Base-by-base conservation (phyloP, 2,329 filamentous ascomycete genomes). In the Hypoxylon sp. region DNA sequence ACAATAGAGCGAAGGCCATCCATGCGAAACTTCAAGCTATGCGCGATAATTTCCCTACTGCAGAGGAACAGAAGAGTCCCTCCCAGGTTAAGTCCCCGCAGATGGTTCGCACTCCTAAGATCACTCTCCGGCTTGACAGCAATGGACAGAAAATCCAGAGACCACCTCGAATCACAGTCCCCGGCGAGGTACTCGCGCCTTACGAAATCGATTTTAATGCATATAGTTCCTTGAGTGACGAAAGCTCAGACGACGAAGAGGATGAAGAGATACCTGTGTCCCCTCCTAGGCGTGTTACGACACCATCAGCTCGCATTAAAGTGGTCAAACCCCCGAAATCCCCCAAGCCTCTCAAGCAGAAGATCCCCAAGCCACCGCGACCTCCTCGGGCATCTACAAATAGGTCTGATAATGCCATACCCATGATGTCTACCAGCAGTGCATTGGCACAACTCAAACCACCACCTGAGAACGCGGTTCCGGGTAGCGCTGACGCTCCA, bases 181-280 rank as follows among this genome's bases (percentile, higher is more conserved):
- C 89, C 1, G 89, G 89, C 48, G 88, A 91, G 75, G 89, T 91
- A 7, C 81, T 90, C 50, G 88, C 89, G 1, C 89, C 89, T 0
- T 90, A 90, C 73, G 89, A 91, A 60, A 78, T 90, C 23, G 87
- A 89, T 64, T 89, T 89, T 75, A 87, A 89, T 56, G 82, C 83
- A 0, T 87, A 84, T 64, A 86, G 81, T 50, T 86, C 85, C 21
- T 83, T 83, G 13, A 85, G 82, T 70, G 86, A 87, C 19, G 82
- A 83, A 41, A 86, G 83, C 75, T 85, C 84, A 1, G 84, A 63
- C 17, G 61, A 63, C 11, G 64, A n/a, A 2, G 63, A 67, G 7
- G 66, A 66, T 21, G 67, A 66, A 21, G 63, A 86, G 30, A 80
- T 82, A 4, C 81, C 84, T 17, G 76, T 79, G 23, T 78, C 81